Percentiles rank a stretch among this genome's conserved stretches.
phyloP scores from a whole-genome alignment of 495 filamentous ascomycete species.

The Xylaria cubensis region DNA sequence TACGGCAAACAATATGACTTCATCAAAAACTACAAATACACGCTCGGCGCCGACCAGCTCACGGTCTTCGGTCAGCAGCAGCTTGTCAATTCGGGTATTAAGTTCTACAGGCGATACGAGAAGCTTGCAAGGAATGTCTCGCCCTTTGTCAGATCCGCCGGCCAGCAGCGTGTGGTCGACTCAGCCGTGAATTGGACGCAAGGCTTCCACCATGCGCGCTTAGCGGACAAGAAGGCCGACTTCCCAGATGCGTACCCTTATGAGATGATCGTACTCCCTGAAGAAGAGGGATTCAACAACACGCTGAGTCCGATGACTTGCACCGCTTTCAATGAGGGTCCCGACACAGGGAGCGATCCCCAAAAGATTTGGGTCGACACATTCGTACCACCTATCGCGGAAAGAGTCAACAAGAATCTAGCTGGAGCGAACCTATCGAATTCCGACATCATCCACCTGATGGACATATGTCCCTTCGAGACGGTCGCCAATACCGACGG shows the following conservation, averaged over 20 bases:
- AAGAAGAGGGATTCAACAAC: constrained; percentile 71
- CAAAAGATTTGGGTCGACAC: constrained; percentile 59
- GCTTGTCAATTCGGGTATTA: constrained; percentile 74
- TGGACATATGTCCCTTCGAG: constrained; percentile 87
- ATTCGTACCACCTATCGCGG: constrained; percentile 67
- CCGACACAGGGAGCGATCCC: constrained; percentile 54
- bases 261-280: constrained; percentile 68
- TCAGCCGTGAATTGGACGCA: constrained; percentile 75
- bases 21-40: constrained; percentile 72
- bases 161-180: constrained; percentile 72
- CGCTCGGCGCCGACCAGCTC: constrained; percentile 75
- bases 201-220: constrained; percentile 69
- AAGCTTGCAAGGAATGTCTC: constrained; percentile 56
- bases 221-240: constrained; percentile 45
- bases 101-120: constrained; percentile 75
- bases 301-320: constrained; percentile 77
- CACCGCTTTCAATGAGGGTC: constrained; percentile 62
- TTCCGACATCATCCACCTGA: constrained; percentile 68
- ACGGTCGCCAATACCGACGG: constrained; percentile 63
- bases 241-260: constrained; percentile 53
- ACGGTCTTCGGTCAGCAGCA: constrained; percentile 74
- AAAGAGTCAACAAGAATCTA: constrained; percentile 67
- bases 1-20: constrained; percentile 69
- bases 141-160: constrained; percentile 77
- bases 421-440: constrained; percentile 64